These are phyloP conservation scores for Blastosporella zonata DNA, from an alignment of 1,284 basidiomycete genomes.

Conservation along the genomic window DNA sequence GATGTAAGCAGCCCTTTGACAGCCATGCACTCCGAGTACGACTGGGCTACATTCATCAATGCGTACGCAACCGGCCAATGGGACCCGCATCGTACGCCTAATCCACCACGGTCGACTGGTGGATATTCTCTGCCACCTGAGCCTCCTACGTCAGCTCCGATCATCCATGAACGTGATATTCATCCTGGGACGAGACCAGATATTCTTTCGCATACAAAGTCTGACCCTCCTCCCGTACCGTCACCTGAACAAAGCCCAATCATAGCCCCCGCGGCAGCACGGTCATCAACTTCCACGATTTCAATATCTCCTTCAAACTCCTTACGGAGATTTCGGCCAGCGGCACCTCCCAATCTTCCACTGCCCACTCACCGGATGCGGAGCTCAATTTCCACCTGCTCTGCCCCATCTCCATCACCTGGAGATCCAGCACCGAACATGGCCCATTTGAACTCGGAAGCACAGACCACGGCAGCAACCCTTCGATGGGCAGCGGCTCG, in stretches of 20 bases:
- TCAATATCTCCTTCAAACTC: conserved; percentile 15
- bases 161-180: conserved; percentile 8
- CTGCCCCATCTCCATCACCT: conserved; percentile 25
- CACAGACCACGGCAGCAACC: conserved; percentile 73
- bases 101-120: conserved; percentile 45
- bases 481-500: conserved; percentile 79
- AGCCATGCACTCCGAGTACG: conserved; percentile 39
- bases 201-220: neutral
- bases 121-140: conserved; percentile 15
- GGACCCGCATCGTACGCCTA: conserved; percentile 76
- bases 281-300: conserved; percentile 11
- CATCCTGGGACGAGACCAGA: neutral
- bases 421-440: conserved; percentile 28
- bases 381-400: conserved; percentile 54
- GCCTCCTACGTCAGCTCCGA: conserved; percentile 14
- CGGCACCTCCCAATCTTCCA: conserved; percentile 26
- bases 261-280: conserved; percentile 5
- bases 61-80: conserved; percentile 78
- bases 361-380: conserved; percentile 46
- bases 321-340: conserved; percentile 20
- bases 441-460: conserved; percentile 44
- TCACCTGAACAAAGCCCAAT: neutral
- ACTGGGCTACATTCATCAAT: conserved; percentile 75
- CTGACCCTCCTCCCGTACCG: neutral
- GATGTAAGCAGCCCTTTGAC: conserved; percentile 15